Base-by-base conservation (phyloP, 768 basidiomycete genomes). In the Kwoniella sp. region DNA sequence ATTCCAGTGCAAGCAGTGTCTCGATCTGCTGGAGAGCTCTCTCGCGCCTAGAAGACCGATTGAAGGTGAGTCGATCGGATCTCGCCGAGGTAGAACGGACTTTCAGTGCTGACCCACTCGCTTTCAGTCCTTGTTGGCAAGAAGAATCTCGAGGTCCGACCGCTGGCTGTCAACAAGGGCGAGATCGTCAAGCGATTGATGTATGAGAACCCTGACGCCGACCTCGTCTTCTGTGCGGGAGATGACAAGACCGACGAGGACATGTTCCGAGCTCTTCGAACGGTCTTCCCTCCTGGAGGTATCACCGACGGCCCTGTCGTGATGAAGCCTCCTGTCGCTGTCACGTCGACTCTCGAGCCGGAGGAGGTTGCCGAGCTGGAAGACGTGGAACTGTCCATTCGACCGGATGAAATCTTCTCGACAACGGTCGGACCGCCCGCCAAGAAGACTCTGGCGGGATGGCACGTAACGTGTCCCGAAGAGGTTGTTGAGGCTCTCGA, bases 171-270 rank as follows among this genome's bases (percentile, higher is more conserved):
- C 54, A 96, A 95, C 81, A 98, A 99, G 83, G 93, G 93, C 46
- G 93, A 98, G 78, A 96, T 98, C 67, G 92, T 96, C 69, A 92
- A 92, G 79, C 80, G 90, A 39, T 84, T 98, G 53, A 70, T 95
- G 50, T 98, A 92, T 80, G 78, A 84, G 74, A 86, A 96, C 79
- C 88, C 92, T 2, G 89, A 93, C 53, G 84, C 89, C 38, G 89
- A 95, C 71, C 91, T 96, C 68, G 80, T 96, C 73, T 93, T 96
- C 78, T 99, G 93, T 71, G 93, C 92, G 1, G 93, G 93, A 38
- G 93, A 99, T 67, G 93, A 99, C 78, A 99, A 96, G 88, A 92
- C 92, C 41, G 90, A 96, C 78, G 93, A 99, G 77, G 93, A 99
- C 78, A 99, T 99, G 93, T 96, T 96, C 86, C 85, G 91, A 60